Evolutionary conservation across 1,284 basidiomycete species (phyloP).

Genomic region (Lignosus rhinocerotis): DNA sequence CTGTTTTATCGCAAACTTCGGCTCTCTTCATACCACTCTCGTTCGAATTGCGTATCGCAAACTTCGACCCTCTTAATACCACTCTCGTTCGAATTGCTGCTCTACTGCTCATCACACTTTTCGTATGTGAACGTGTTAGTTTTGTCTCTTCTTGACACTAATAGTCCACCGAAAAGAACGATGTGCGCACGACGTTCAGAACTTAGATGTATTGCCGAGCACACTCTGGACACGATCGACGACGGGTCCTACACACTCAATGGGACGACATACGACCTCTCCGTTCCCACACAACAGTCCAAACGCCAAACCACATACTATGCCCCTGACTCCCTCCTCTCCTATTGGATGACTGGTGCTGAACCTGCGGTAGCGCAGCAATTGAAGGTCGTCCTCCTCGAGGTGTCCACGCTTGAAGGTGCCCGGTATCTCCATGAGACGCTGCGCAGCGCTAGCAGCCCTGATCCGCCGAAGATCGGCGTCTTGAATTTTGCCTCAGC

Average conservation of each 20-base stretch:
- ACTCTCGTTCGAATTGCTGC: no score
- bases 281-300: constrained; percentile 33
- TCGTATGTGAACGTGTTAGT: no score
- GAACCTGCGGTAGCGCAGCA: constrained; percentile 15
- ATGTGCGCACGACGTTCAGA: constrained; percentile 20
- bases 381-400: constrained; percentile 42
- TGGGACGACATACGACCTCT: constrained; percentile 33
- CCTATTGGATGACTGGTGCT: constrained; percentile 37
- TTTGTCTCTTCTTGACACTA: no score
- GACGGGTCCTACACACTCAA: constrained; percentile 29
- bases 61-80: no score
- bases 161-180: not conserved
- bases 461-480: constrained; percentile 42
- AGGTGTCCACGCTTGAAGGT: constrained; percentile 57
- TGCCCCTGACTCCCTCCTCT: constrained; percentile 38
- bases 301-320: constrained; percentile 45
- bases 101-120: no score
- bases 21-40: no score
- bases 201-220: constrained; percentile 32
- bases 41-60: no score
- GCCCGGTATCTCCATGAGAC: constrained; percentile 33
- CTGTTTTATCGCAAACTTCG: no score
- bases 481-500: constrained; percentile 73
- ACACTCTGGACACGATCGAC: constrained; percentile 35
- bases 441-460: constrained; percentile 4